Evolutionary conservation across 805 yeast genomes (phyloP).

Genomic region (Wickerhamiella musiphila): DNA sequence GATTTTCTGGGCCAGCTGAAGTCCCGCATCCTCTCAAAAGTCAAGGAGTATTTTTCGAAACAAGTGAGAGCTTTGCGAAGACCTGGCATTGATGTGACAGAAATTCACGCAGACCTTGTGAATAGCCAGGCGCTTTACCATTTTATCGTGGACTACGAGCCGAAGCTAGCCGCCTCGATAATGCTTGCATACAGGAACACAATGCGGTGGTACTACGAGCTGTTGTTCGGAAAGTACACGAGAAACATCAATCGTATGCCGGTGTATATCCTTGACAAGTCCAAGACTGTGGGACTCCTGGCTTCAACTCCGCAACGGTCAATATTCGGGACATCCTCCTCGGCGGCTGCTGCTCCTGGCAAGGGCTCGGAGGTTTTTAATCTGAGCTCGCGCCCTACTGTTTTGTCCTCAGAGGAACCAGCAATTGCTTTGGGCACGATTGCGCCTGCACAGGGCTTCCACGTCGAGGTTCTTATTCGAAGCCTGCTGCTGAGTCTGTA

Average conservation of each 20-base stretch:
- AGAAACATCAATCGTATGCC: conserved; percentile 1
- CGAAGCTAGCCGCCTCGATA: conserved; percentile 51
- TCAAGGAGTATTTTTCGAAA: conserved; percentile 47
- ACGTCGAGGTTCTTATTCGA: conserved; percentile 10
- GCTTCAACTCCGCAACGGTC: conserved; percentile 3
- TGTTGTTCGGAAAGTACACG: conserved; percentile 38
- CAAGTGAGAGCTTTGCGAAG: conserved; percentile 53
- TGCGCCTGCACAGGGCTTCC: conserved; percentile 8
- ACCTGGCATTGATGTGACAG: conserved; percentile 53
- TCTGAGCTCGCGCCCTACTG: conserved; percentile 13
- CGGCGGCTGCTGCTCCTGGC: too few relatives aligned
- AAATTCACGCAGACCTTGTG: conserved; percentile 48
- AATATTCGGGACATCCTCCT: conserved; percentile 3
- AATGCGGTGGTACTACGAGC: conserved; percentile 82
- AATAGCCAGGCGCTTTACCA: conserved; percentile 42
- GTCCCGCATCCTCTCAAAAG: conserved; percentile 52
- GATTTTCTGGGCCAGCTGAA: conserved; percentile 29
- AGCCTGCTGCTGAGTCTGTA: conserved; percentile 9
- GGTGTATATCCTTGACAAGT: conserved; percentile 1
- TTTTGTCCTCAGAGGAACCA: conserved; percentile 5
- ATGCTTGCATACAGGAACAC: conserved; percentile 70
- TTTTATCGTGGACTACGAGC: conserved; percentile 38
- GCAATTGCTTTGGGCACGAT: conserved; percentile 8
- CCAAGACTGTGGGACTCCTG: conserved; percentile 3
- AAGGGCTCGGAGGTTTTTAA: conserved; percentile 8